Conservation (phyloP, 305 asterid species). For the Fraxinus greggii region DNA sequence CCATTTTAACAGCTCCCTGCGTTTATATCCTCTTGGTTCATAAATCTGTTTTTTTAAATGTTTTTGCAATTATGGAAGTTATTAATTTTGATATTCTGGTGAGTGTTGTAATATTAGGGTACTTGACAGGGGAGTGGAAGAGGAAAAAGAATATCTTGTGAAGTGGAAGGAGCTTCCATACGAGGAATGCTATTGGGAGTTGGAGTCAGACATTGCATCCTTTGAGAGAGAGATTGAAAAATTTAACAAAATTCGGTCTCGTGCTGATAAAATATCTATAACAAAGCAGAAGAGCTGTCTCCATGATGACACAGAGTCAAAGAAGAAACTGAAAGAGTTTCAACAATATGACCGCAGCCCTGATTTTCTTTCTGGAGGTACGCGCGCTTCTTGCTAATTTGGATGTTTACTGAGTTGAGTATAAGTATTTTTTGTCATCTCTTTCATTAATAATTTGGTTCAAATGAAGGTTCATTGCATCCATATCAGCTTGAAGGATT, state of each 20-base stretch:
- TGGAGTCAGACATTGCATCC: slow-evolving; percentile 73
- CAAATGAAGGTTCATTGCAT: slow-evolving; percentile 74
- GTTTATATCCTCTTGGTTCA: background rate
- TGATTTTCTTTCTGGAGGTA: slow-evolving; percentile 87
- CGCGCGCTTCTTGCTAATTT: background rate
- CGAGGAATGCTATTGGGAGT: slow-evolving; percentile 97
- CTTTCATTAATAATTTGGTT: slow-evolving; percentile 24
- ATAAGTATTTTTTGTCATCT: slow-evolving; percentile 24
- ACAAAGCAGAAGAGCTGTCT: slow-evolving; percentile 54
- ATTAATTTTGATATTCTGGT: slow-evolving; percentile 13
- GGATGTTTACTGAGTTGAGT: slow-evolving; percentile 17
- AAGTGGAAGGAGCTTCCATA: slow-evolving; percentile 98
- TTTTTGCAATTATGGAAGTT: background rate
- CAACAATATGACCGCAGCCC: slow-evolving; percentile 89
- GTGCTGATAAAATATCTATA: slow-evolving; percentile 42
- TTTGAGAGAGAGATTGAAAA: slow-evolving; percentile 75
- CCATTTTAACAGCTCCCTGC: background rate
- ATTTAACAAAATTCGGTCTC: slow-evolving; percentile 58
- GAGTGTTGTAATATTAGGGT: slow-evolving; percentile 29
- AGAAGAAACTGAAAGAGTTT: slow-evolving; percentile 73
- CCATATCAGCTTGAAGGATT: slow-evolving; percentile 99
- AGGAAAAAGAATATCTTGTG: slow-evolving; percentile 83
- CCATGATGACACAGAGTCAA: slow-evolving; percentile 59
- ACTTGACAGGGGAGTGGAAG: slow-evolving; percentile 56
- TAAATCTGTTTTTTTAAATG: background rate